Base-by-base conservation (phyloP, 352 stramenopile species). In the Phytophthora litchii region DNA sequence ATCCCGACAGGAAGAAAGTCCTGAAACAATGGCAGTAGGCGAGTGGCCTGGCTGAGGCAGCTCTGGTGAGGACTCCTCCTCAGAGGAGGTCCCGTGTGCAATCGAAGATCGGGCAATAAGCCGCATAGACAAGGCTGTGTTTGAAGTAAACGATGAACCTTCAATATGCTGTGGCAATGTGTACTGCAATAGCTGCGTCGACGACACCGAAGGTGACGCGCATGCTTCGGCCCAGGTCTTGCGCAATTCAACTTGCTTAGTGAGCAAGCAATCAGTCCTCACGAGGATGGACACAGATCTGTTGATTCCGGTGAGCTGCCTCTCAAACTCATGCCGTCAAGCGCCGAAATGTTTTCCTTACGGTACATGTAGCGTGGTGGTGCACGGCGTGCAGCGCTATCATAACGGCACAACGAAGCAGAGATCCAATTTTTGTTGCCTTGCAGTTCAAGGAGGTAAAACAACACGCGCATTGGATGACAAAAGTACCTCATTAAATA, bases 1-100 rank as follows among this genome's bases (percentile, higher is more conserved):
- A 40, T 42, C 64, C n/a, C 65, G 54, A 37, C 54, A 69, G 32
- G 11, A 67, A 31, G 40, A 58, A 20, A 35, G 29, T 8, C 27
- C 34, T 11, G 59, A 55, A 49, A 53, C 29, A 23, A 19, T 21
- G 36, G 20, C 16, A 35, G 19, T 16, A 38, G 44, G 21, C 31
- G 45, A 54, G 27, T 62, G 52, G 21, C 59, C 43, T n/a, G 35
- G 43, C 1, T 61, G 50, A 67, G 37, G 17, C 41, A 25, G 17
- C 23, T 34, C 9, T 37, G 35, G 11, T 44, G 1, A n/a, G 9
- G 13, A 27, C 25, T n/a, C n/a, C n/a, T n/a, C n/a, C n/a, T n/a
- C n/a, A n/a, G n/a, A n/a, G 19, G 38, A 27, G 29, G 21, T 34
- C 29, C 16, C 16, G 12, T 42, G 19, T 16, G 13, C 27, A n/a